These are phyloP conservation scores for Zygoascus flipseniorum DNA, from an alignment of 805 yeast genomes.

Conservation along the genomic window DNA sequence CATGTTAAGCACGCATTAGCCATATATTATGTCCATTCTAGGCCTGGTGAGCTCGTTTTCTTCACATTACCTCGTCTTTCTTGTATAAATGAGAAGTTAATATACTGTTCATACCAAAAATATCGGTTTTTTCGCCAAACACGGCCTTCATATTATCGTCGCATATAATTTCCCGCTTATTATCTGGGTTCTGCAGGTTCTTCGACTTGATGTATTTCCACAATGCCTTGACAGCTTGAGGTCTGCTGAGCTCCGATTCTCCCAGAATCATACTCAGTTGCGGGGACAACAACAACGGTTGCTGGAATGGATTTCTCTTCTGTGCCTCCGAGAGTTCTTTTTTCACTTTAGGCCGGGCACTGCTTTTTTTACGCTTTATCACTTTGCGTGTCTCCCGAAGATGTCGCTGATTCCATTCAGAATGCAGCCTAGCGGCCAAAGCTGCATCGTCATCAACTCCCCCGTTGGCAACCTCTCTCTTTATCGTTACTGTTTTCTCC, in stretches of 20 bases:
- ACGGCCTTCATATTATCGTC: conserved; percentile 48
- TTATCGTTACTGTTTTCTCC: neutral
- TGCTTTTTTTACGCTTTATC: conserved; percentile 6
- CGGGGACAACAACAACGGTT: conserved; percentile 41
- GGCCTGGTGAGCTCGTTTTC: too few species aligned
- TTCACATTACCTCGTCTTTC: conserved; percentile 6
- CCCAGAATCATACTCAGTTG: conserved; percentile 45
- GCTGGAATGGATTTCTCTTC: conserved; percentile 23
- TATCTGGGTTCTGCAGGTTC: conserved; percentile 56
- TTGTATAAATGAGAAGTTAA: conserved; percentile 17
- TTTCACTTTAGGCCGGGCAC: conserved; percentile 2
- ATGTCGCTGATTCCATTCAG: conserved; percentile 17
- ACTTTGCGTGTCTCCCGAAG: conserved; percentile 8
- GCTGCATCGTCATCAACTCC: conserved; percentile 33
- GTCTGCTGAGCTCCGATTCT: conserved; percentile 43
- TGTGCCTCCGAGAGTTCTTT: conserved; percentile 2
- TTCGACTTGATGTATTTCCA: conserved; percentile 65
- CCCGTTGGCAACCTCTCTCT: conserved; percentile 4
- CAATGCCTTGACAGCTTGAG: conserved; percentile 58
- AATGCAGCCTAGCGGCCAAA: conserved; percentile 43
- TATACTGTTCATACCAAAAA: conserved; percentile 19
- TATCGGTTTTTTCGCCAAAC: conserved; percentile 40
- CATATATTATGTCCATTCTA: too few species aligned
- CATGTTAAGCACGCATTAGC: too few species aligned
- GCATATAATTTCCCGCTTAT: conserved; percentile 56